phyloP scores from a whole-genome alignment of 805 yeast species.

The Metschnikowia peoriensis region DNA sequence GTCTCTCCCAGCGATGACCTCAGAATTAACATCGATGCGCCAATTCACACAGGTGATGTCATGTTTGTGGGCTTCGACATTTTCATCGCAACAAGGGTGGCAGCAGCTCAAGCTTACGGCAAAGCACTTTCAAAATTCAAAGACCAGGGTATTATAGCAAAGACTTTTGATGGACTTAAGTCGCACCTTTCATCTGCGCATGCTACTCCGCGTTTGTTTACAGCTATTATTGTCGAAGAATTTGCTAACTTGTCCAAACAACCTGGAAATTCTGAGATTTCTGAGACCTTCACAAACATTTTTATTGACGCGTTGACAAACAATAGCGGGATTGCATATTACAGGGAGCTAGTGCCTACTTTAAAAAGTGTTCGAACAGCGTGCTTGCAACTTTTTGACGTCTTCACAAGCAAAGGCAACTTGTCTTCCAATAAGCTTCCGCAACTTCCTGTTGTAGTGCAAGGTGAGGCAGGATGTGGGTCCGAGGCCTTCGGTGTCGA shows the following conservation, averaged over 20 bases:
- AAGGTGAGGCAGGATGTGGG: slow-evolving; percentile 93
- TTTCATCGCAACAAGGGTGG: slow-evolving; percentile 70
- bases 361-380: slow-evolving; percentile 82
- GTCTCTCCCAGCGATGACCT: slow-evolving; percentile 51
- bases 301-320: slow-evolving; percentile 40
- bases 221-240: slow-evolving; percentile 70
- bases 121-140: slow-evolving; percentile 51
- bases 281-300: slow-evolving; percentile 23
- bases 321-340: slow-evolving; percentile 50
- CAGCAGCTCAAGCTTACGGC: slow-evolving; percentile 78
- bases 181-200: slow-evolving; percentile 56
- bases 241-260: slow-evolving; percentile 43
- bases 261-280: slow-evolving; percentile 16
- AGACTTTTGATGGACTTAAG: slow-evolving; percentile 37
- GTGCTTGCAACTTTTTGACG: slow-evolving; percentile 76
- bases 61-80: slow-evolving; percentile 75
- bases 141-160: slow-evolving; percentile 34
- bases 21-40: slow-evolving; percentile 86
- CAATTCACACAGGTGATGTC: slow-evolving; percentile 88
- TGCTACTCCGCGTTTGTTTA: slow-evolving; percentile 76
- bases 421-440: slow-evolving; percentile 71
- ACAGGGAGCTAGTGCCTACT: slow-evolving; percentile 83
- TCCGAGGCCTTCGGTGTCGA: slow-evolving; percentile 86
- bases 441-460: slow-evolving; percentile 81
- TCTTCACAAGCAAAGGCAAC: slow-evolving; percentile 75